phyloP scores from a whole-genome alignment of 1,284 basidiomycete genomes.

The Puccinia polysora region DNA sequence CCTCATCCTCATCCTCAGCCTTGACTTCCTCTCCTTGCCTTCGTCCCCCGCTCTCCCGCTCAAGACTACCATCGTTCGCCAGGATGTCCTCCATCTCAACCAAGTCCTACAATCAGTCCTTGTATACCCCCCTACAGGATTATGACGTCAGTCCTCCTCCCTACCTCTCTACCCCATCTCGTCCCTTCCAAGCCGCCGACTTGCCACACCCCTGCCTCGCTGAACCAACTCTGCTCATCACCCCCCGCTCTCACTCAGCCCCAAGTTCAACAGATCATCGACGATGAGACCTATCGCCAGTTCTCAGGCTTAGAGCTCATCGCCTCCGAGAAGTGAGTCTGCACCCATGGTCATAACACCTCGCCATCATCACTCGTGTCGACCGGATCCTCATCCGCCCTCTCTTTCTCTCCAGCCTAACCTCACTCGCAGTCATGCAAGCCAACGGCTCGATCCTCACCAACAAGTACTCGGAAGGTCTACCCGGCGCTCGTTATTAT shows the following conservation, averaged over 20 bases:
- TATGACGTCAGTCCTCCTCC: constrained; percentile 27
- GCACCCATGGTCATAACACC: background rate
- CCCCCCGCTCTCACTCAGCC: constrained; percentile 3
- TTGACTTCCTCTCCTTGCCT: background rate
- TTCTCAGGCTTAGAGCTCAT: constrained; percentile 96
- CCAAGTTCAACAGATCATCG: constrained; percentile 33
- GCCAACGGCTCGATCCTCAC: constrained; percentile 92
- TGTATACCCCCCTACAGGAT: constrained; percentile 28
- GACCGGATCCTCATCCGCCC: constrained; percentile 51
- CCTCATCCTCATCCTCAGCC: background rate
- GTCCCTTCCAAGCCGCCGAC: too few relatives aligned
- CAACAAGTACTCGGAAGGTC: constrained; percentile 55
- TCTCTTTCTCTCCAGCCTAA: constrained; percentile 66
- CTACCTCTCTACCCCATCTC: background rate
- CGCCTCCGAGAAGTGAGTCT: constrained; percentile 67
- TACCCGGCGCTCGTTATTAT: constrained; percentile 86
- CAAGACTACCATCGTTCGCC: background rate
- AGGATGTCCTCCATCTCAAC: constrained; percentile 11
- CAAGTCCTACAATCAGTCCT: constrained; percentile 17
- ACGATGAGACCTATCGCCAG: constrained; percentile 60
- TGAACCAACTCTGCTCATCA: background rate
- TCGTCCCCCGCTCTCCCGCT: background rate
- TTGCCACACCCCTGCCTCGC: background rate
- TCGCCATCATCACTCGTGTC: constrained; percentile 46
- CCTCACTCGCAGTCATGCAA: constrained; percentile 88